Evolutionary conservation across 2,329 filamentous ascomycete genomes (phyloP).

Genomic region (Gaeumannomyces tritici): DNA sequence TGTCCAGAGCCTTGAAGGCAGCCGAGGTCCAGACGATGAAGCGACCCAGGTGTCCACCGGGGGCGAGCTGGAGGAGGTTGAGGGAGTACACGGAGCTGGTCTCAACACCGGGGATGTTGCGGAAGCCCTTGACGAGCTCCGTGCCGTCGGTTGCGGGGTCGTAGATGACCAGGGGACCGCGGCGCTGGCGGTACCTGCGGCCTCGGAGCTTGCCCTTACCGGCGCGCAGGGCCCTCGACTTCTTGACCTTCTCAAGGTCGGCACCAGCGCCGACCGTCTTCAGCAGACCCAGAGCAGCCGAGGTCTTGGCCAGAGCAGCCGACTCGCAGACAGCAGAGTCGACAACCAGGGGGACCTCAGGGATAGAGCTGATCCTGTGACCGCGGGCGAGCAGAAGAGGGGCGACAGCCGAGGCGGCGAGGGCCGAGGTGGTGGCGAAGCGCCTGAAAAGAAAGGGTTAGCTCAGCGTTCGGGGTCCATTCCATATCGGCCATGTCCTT

Average conservation of each 20-base stretch:
- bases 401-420: slow-evolving; percentile 91
- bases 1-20: slow-evolving; percentile 92
- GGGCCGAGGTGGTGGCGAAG: slow-evolving; percentile 93
- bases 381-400: slow-evolving; percentile 94
- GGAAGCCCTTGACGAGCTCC: slow-evolving; percentile 88
- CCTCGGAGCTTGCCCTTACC: slow-evolving; percentile 98
- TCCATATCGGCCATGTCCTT: background rate
- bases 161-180: slow-evolving; percentile 96
- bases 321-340: slow-evolving; percentile 82
- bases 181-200: slow-evolving; percentile 94
- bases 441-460: slow-evolving; percentile 46
- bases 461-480: background rate
- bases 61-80: slow-evolving; percentile 98
- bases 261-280: slow-evolving; percentile 82
- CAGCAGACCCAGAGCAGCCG: slow-evolving; percentile 76
- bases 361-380: slow-evolving; percentile 84
- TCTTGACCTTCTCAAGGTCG: slow-evolving; percentile 92
- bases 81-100: slow-evolving; percentile 86
- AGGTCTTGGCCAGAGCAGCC: slow-evolving; percentile 76
- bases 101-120: slow-evolving; percentile 98
- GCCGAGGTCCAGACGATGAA: slow-evolving; percentile 99
- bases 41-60: slow-evolving; percentile 95
- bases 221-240: slow-evolving; percentile 91
- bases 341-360: slow-evolving; percentile 95
- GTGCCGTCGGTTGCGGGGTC: slow-evolving; percentile 92